Evolutionary conservation across 2,329 filamentous ascomycete genomes (phyloP), one percentile per base, ranked within the genome.

Genomic region (Ophiocordyceps unilateralis): DNA sequence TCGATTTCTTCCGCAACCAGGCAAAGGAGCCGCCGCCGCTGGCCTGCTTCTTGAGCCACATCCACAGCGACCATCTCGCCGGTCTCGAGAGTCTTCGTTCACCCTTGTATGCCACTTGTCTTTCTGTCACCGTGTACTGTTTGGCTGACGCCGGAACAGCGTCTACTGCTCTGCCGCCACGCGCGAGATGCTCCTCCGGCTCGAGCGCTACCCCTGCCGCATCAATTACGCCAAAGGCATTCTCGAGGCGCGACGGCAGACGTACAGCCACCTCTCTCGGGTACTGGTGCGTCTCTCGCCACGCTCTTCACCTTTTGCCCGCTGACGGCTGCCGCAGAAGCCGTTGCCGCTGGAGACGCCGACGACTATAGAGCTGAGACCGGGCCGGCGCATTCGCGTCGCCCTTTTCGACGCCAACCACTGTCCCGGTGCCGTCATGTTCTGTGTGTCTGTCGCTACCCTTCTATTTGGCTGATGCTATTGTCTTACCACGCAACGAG

Each of bases 361-460:
- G 0, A 88, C 80, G 0, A 61, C 65, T 4, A 74, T 96, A 40
- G 84, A 93, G 53, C 67, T 95, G 3, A 69, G 67, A 1, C 83
- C 80, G 0, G 74, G 74, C 1, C 70, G 72, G 40, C 64, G 62
- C n/a, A 76, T 95, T 21, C 76, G 78, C 40, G 84, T 93, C 17
- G 95, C 87, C 0, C 67, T 95, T 0, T 74, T 95, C 42, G 82
- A 94, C 63, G 87, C 89, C 1, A 95, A 96, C 52, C 89, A 95
- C 56, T 96, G 89, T 52, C 73, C 81, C 0, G 88, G 89, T 0
- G 79, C 86, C 17, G 85, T 91, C 17, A 93, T 94, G 86, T 95
- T 95, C 55, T 66, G 73, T 76, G 56, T 49, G 71, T 58, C 2
- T 36, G 32, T 10, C 8, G 32, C 17, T 36, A n/a, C 17, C 30